phyloP scores from a whole-genome alignment of 1,284 basidiomycete genomes.

The Trametes hirsuta region DNA sequence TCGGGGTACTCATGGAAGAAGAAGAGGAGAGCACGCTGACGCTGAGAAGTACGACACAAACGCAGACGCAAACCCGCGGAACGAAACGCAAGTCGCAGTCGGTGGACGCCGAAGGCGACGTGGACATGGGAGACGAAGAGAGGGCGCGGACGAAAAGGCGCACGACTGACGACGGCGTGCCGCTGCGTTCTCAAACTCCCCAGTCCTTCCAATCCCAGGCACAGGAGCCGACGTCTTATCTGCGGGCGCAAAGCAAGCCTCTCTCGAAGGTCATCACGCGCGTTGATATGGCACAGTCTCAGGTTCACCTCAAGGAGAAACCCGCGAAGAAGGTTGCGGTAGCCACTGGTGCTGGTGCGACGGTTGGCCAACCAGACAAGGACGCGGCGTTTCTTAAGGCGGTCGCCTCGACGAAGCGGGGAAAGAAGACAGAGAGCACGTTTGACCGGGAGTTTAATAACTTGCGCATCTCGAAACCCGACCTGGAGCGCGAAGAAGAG shows the following conservation, averaged over 20 bases:
- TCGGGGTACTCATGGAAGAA: conserved; percentile 23
- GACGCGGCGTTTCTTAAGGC: conserved; percentile 74
- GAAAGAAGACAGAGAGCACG: conserved; percentile 69
- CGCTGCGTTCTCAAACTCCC: not conserved
- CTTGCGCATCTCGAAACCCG: conserved; percentile 75
- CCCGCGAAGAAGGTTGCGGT: conserved; percentile 13
- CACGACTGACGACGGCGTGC: conserved; percentile 42
- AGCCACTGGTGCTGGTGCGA: conserved; percentile 30
- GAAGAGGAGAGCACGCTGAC: conserved; percentile 28
- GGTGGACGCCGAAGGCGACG: conserved; percentile 31
- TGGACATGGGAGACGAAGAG: conserved; percentile 42
- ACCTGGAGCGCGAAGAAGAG: conserved; percentile 49
- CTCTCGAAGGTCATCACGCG: conserved; percentile 22
- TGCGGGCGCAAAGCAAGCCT: conserved; percentile 14
- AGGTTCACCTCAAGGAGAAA: conserved; percentile 27
- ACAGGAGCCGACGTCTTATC: not conserved
- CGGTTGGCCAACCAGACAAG: conserved; percentile 58
- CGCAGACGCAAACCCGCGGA: conserved; percentile 37
- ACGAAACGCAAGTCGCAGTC: conserved; percentile 30
- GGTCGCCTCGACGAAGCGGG: conserved; percentile 72
- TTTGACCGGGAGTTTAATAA: conserved; percentile 88
- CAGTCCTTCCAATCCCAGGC: too few species aligned
- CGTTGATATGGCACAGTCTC: conserved; percentile 41
- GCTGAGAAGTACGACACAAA: not conserved
- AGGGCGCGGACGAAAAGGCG: conserved; percentile 41